Evolutionary conservation across 2,329 filamentous ascomycete genomes (phyloP).

Genomic region (Apiospora phragmitis): DNA sequence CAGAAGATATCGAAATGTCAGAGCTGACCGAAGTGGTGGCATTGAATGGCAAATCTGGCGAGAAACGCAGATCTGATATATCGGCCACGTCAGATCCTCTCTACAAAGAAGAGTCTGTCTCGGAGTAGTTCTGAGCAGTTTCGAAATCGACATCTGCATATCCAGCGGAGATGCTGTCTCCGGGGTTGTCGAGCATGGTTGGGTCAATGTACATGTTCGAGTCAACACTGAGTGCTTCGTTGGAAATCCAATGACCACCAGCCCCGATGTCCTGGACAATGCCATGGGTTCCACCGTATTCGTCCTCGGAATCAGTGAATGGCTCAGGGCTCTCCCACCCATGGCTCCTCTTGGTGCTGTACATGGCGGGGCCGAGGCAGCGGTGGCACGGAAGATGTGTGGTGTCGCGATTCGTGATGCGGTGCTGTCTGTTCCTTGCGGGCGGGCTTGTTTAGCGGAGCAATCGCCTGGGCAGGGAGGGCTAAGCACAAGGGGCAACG

Average conservation of each 20-base stretch:
- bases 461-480: background rate
- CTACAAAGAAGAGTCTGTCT: background rate
- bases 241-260: background rate
- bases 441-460: background rate
- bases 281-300: background rate
- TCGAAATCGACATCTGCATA: background rate
- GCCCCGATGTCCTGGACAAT: background rate
- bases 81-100: background rate
- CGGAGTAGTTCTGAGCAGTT: background rate
- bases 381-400: background rate
- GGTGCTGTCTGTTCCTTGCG: background rate
- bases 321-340: background rate
- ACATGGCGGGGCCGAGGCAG: background rate
- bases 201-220: background rate
- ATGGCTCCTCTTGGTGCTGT: background rate
- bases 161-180: background rate
- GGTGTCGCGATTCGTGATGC: background rate
- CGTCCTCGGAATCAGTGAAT: background rate
- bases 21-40: background rate
- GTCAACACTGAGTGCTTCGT: background rate
- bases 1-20: background rate
- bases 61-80: background rate
- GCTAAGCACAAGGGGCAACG: background rate
- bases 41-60: background rate
- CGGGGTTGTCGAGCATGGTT: background rate